Evolutionary conservation across 2,329 filamentous ascomycete species (phyloP), one percentile per base, ranked within the genome.

Genomic region (Exophiala lecanii-corni): DNA sequence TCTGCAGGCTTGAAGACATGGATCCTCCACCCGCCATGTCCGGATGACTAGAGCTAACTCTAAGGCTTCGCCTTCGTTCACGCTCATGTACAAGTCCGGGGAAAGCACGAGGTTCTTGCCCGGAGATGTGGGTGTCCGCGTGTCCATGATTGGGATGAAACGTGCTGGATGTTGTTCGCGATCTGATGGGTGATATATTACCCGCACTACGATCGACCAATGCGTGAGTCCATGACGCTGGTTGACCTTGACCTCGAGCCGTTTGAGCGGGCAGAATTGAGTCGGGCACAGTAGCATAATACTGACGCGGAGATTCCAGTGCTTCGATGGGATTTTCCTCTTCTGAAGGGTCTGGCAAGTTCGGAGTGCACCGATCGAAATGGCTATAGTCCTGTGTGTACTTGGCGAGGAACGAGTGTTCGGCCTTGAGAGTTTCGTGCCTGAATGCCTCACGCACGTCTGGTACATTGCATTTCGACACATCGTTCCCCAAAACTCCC

Each of bases 391-490:
- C 53, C 4, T 47, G 33, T 1, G 55, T 56, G 41, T 57, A 57
- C 32, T 44, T 52, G 19, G 55, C 51, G 32, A 57, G 52, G 39
- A 97, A 85, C 38, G 82, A 77, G 56, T 86, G 74, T 66, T 98
- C 92, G 58, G 91, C 84, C 41, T 83, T 67, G 57, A 94, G 71
- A 0, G 91, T 97, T 58, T 94, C 84, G 57, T 95, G 81, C 43
- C 92, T 76, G 62, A 94, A 98, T 36, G 87, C 86, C 61, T 94
- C 87, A 41, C 92, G 78, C 48, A 95, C 84, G 63, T 96, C 88
- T 2, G 92, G 92, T 5, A 98, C 87, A 61, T 98, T 98, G 46
- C 88, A 95, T 68, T 97, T 96, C 39, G 85, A 84, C 76, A 97
- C 92, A 53, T 84, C 83, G 55, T 98, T 98, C 10, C 92, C 92